Percentiles rank a stretch among this genome's conserved stretches.
Evolutionary conservation across 78 protist genomes (phyloP).

Genomic region (Pelomyxa schiedti): DNA sequence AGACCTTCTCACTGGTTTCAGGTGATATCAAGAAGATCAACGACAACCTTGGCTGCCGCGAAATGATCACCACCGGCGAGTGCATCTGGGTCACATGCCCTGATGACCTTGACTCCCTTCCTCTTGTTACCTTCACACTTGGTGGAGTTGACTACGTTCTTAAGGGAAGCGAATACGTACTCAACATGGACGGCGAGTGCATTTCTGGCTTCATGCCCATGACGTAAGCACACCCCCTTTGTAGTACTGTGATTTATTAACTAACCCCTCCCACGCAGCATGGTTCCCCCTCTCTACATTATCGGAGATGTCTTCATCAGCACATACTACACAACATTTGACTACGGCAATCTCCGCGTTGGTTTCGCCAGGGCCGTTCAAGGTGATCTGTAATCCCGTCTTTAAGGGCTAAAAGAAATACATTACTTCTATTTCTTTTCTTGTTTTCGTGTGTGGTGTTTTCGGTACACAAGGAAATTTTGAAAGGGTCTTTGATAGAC

Average conservation of each 20-base stretch:
- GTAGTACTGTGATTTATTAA: not conserved
- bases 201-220: conserved; percentile 82
- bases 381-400: no score
- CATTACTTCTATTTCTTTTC: no score
- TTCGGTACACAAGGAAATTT: no score
- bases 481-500: no score
- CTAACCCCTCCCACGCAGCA: conserved; percentile 38
- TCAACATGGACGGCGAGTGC: conserved; percentile 72
- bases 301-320: conserved; percentile 94
- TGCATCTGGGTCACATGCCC: conserved; percentile 43
- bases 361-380: conserved; percentile 44
- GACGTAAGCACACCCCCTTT: not conserved
- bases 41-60: conserved; percentile 11
- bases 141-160: conserved; percentile 60
- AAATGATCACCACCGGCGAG: not conserved
- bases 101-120: conserved; percentile 42
- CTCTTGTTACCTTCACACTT: conserved; percentile 54
- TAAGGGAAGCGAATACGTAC: conserved; percentile 71
- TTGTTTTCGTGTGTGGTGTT: no score
- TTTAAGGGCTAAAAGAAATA: no score
- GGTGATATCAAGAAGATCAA: conserved; percentile 9
- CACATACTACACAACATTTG: conserved; percentile 78
- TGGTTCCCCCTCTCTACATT: conserved; percentile 72
- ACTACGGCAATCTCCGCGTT: conserved; percentile 50
- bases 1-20: no score